Conservation (phyloP, 1,284 basidiomycete genomes). For the Fomitopsis pinicola region DNA sequence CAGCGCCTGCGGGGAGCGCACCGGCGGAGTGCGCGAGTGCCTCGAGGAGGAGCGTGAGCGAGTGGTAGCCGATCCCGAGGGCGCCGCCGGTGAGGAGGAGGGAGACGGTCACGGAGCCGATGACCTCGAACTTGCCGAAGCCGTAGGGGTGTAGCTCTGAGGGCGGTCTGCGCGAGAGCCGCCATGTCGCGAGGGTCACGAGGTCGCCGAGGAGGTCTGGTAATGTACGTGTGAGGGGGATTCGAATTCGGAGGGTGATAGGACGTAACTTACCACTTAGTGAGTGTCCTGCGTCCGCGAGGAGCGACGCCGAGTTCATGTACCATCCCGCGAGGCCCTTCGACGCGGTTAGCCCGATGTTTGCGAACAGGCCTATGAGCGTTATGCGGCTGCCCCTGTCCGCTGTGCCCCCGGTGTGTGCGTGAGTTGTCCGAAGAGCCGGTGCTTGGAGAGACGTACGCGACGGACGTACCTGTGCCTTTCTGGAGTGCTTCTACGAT, state of each 20-base stretch:
- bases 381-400: slow-evolving; percentile 85
- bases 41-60: slow-evolving; percentile 75
- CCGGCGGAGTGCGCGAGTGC: slow-evolving; percentile 58
- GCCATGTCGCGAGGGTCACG: slow-evolving; percentile 91
- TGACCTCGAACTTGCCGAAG: slow-evolving; percentile 92
- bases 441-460: slow-evolving; percentile 3
- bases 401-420: slow-evolving; percentile 31
- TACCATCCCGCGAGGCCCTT: slow-evolving; percentile 88
- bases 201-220: slow-evolving; percentile 86
- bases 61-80: slow-evolving; percentile 91
- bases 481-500: slow-evolving; percentile 63
- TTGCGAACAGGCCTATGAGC: slow-evolving; percentile 82
- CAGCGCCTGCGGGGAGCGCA: slow-evolving; percentile 50
- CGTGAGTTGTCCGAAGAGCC: slow-evolving; percentile 4
- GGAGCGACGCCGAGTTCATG: slow-evolving; percentile 85
- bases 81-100: slow-evolving; percentile 84
- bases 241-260: slow-evolving; percentile 11
- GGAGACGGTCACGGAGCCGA: slow-evolving; percentile 84
- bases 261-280: slow-evolving; percentile 61
- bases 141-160: slow-evolving; percentile 81
- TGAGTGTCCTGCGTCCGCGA: slow-evolving; percentile 97
- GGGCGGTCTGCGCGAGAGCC: slow-evolving; percentile 77
- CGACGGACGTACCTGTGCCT: slow-evolving; percentile 50
- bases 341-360: slow-evolving; percentile 75
- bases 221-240: not conserved